Evolutionary conservation across 1,284 basidiomycete species (phyloP).

Genomic region (Schizophyllum amplum): DNA sequence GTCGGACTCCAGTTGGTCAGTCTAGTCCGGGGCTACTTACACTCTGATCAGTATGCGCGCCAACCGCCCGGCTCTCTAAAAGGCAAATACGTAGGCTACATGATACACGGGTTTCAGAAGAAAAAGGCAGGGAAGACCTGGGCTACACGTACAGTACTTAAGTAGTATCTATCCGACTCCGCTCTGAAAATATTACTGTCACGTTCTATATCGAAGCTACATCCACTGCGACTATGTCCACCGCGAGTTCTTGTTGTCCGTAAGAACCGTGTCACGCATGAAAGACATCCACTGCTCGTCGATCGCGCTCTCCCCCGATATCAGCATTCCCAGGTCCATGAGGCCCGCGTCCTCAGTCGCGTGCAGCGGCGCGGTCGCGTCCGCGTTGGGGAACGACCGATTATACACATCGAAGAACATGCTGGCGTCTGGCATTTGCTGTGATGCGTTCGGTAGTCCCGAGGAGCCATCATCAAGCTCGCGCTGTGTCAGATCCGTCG

Average conservation of each 20-base stretch:
- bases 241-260: not conserved
- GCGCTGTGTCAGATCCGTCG: not conserved
- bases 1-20: too few species aligned
- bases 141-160: not conserved
- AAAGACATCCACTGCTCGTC: slow-evolving; percentile 49
- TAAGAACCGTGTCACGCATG: slow-evolving; percentile 37
- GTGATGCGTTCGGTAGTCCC: not conserved
- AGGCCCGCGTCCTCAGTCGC: not conserved
- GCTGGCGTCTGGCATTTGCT: not conserved
- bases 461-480: too few species aligned
- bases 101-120: not conserved
- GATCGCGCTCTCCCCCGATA: slow-evolving; percentile 44
- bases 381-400: not conserved
- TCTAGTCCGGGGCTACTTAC: not conserved
- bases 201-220: too few species aligned
- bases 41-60: not conserved
- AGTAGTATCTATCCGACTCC: not conserved
- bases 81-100: not conserved
- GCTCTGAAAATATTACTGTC: not conserved
- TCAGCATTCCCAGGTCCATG: slow-evolving; percentile 34
- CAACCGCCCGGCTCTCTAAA: not conserved
- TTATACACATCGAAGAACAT: not conserved
- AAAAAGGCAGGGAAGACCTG: not conserved
- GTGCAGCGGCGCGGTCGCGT: not conserved
- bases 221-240: not conserved